Conservation (phyloP, 768 basidiomycete species). For the Tricholoma saponaceum region DNA sequence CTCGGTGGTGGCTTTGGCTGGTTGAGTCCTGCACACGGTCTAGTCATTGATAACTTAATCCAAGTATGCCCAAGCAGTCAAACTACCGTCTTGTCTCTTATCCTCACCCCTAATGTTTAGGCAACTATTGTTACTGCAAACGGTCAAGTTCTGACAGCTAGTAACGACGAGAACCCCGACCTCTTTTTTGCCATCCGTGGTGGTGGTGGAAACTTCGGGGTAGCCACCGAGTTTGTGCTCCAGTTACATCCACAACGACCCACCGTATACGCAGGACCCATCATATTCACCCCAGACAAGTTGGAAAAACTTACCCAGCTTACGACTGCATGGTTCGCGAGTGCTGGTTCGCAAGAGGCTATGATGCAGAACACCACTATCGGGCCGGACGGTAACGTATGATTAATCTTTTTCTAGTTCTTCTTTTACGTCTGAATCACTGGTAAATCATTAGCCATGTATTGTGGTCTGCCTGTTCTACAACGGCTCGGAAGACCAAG, state of each 20-base stretch:
- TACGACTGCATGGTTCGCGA: slow-evolving; percentile 33
- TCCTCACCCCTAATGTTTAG: background rate
- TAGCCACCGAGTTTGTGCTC: slow-evolving; percentile 50
- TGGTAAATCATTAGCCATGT: slow-evolving; percentile 27
- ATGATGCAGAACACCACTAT: slow-evolving; percentile 32
- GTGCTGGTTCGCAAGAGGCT: slow-evolving; percentile 30
- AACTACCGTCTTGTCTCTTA: background rate
- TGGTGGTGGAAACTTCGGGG: slow-evolving; percentile 51
- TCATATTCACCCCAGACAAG: slow-evolving; percentile 29
- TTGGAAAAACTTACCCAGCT: slow-evolving; percentile 27
- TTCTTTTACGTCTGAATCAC: background rate
- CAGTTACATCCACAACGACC: slow-evolving; percentile 43
- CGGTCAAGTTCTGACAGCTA: slow-evolving; percentile 18
- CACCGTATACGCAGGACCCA: slow-evolving; percentile 40
- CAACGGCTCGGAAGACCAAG: slow-evolving; percentile 49
- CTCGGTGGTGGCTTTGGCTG: slow-evolving; percentile 57
- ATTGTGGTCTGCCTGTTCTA: slow-evolving; percentile 37
- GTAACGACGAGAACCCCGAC: slow-evolving; percentile 35
- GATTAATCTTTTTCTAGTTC: background rate
- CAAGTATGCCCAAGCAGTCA: slow-evolving; percentile 16
- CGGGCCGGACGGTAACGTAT: slow-evolving; percentile 35
- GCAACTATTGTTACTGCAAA: slow-evolving; percentile 15
- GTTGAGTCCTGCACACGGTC: slow-evolving; percentile 40
- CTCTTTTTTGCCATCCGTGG: slow-evolving; percentile 54
- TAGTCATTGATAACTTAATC: slow-evolving; percentile 45